Evolutionary conservation across 345 rosid genomes (phyloP), one percentile per base, ranked within the genome.

Genomic region (Populus davidiana): DNA sequence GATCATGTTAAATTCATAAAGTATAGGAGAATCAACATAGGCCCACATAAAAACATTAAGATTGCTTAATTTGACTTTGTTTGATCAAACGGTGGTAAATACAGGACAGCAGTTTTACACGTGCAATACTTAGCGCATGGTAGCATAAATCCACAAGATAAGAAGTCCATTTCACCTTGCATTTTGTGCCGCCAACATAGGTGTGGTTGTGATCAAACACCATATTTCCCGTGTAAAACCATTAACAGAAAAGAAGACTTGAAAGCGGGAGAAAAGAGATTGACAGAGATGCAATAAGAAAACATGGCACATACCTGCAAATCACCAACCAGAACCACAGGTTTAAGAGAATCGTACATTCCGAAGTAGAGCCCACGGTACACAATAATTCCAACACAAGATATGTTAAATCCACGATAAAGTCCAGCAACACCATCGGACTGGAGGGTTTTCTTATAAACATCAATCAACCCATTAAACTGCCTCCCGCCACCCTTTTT

Each of bases 301-400:
- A 12, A 35, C 11, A n/a, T 11, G 13, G 36, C 13, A n/a, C 72
- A 35, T 64, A 82, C 85, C 85, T 78, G 79, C 75, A 82, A 38
- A n/a, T 21, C 8, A 23, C 77, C 81, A 35, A 54, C 38, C 79
- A 78, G 35, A 17, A 78, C 50, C 43, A 82, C 85, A n/a, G 85
- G 85, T 50, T 82, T 82, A 5, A 82, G 79, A 38, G 85, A 82
- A 67, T 78, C 81, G 17, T 78, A 78, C 85, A 82, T 70, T 71
- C 85, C 85, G 64, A 78, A 78, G 79, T 78, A 82, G 69, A 82
- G 81, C 27, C 81, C 85, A 8, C 81, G 85, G 8, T 78, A 82
- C 59, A 82, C 85, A 65, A 82, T 78, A 20, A 74, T 78, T 66
- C 81, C 85, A 65, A 82, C 81, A 82, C 81, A 78, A 12, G 81